Evolutionary conservation across 2,329 filamentous ascomycete genomes (phyloP).

Genomic region (Beauveria pseudobassiana): DNA sequence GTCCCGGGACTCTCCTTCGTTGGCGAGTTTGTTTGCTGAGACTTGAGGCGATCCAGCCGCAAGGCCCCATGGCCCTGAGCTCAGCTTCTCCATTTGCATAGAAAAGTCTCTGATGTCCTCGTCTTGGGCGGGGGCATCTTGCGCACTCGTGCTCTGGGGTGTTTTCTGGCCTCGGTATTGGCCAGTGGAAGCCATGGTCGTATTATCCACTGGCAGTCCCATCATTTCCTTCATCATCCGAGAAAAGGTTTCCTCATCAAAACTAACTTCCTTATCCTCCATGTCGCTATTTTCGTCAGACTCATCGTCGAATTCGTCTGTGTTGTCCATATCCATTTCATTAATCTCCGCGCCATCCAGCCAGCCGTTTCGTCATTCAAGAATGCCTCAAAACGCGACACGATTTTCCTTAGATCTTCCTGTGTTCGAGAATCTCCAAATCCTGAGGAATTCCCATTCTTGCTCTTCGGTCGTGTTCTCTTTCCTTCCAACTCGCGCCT

Average conservation of each 20-base stretch:
- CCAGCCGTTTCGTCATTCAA: constrained; percentile 79
- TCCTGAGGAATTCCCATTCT: constrained; percentile 26
- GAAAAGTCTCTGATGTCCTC: constrained; percentile 59
- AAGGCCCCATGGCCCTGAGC: constrained; percentile 61
- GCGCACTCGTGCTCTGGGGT: not conserved
- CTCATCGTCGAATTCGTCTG: constrained; percentile 36
- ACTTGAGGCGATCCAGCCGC: constrained; percentile 36
- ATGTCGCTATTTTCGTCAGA: constrained; percentile 51
- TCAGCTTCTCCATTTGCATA: constrained; percentile 69
- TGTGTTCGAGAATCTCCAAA: constrained; percentile 63
- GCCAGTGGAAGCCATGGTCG: not conserved
- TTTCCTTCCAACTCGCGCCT: constrained; percentile 62
- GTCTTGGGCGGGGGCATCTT: constrained; percentile 33
- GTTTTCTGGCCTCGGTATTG: not conserved
- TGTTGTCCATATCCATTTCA: constrained; percentile 61
- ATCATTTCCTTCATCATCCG: constrained; percentile 91
- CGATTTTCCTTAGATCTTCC: constrained; percentile 79
- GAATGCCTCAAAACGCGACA: constrained; percentile 88
- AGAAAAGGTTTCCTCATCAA: constrained; percentile 78
- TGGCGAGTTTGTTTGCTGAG: constrained; percentile 20
- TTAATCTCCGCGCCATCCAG: constrained; percentile 67
- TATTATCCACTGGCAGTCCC: constrained; percentile 44
- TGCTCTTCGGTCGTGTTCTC: constrained; percentile 25
- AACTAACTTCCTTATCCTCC: constrained; percentile 69
- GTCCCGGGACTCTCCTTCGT: not conserved